Evolutionary conservation across 2,329 filamentous ascomycete species (phyloP), one percentile per base, ranked within the genome.

Genomic region (Domatiomyces globalis): DNA sequence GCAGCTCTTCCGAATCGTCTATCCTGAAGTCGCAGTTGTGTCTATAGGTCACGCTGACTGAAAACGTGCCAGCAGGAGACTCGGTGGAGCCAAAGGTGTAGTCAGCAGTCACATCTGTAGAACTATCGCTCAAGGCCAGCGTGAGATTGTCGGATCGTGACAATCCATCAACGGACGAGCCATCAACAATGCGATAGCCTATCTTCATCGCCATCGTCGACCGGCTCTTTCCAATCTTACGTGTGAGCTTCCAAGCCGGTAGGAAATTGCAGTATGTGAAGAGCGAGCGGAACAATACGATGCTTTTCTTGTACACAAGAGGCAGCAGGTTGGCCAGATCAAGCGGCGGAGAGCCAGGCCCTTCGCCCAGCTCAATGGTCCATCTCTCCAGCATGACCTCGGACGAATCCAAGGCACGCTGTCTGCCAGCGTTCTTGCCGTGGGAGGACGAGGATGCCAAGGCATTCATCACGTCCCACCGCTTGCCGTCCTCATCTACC

Each of bases 231-330:
- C 80, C 78, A 56, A 85, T 75, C 48, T 79, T 81, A 61, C 85
- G 83, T 62, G 84, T 81, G 62, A 94, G 84, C 69, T 84, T 94
- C 82, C 85, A 95, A 20, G 85, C 81, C 2, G 92, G 92, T 55
- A 95, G 71, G 55, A 95, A 78, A 61, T 86, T 84, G 43, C 87
- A 80, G 50, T 85, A 85, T 48, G 86, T 80, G 66, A 86, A 95
- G 45, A 98, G 75, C 1, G 88, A 88, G 54, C 92, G 80, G 69
- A 96, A 95, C 61, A 95, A 81, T 59, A 96, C 85, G 57, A 98
- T 94, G 61, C 86, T 87, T 70, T 94, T 92, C 71, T 98, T 98
- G 75, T 98, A 98, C 53, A 95, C 82, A 49, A 87, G 90, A 12
- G 92, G 88, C 49, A 96, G 72, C 29, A 78, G 72, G 46, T 78